Evolutionary conservation across 306 rosid species (phyloP).

Genomic region (Rosa chinensis): DNA sequence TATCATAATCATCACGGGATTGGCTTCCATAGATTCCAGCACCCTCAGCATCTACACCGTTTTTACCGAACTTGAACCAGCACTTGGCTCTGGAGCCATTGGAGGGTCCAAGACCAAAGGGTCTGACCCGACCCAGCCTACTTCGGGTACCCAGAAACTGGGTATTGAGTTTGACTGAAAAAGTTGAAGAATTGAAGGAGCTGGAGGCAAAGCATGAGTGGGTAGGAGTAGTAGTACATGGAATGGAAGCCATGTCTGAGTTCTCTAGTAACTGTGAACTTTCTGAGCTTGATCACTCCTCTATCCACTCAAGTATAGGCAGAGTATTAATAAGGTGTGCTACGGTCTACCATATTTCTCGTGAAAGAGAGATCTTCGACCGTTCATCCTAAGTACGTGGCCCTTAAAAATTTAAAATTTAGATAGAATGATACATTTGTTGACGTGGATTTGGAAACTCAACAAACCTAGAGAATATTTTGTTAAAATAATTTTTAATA

Average conservation of each 20-base stretch:
- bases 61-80: slow-evolving; percentile 89
- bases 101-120: slow-evolving; percentile 66
- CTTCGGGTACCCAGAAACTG: slow-evolving; percentile 48
- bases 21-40: slow-evolving; percentile 99
- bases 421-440: too few species aligned
- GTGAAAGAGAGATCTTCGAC: not conserved
- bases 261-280: not conserved
- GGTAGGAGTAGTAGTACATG: slow-evolving; percentile 38
- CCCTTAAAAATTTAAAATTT: too few species aligned
- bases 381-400: not conserved
- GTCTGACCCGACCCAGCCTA: slow-evolving; percentile 40
- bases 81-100: slow-evolving; percentile 73
- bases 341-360: not conserved
- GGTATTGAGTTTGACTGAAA: slow-evolving; percentile 40
- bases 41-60: slow-evolving; percentile 89
- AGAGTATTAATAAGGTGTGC: slow-evolving; percentile 15
- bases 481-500: too few species aligned
- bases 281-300: slow-evolving; percentile 15
- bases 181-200: slow-evolving; percentile 26
- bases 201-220: slow-evolving; percentile 45
- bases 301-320: slow-evolving; percentile 47
- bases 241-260: slow-evolving; percentile 70
- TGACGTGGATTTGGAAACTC: too few species aligned
- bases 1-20: slow-evolving; percentile 79
- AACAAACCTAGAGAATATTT: too few species aligned